phyloP scores from a whole-genome alignment of 768 basidiomycete genomes.

The Termitomyces eurrhizus region DNA sequence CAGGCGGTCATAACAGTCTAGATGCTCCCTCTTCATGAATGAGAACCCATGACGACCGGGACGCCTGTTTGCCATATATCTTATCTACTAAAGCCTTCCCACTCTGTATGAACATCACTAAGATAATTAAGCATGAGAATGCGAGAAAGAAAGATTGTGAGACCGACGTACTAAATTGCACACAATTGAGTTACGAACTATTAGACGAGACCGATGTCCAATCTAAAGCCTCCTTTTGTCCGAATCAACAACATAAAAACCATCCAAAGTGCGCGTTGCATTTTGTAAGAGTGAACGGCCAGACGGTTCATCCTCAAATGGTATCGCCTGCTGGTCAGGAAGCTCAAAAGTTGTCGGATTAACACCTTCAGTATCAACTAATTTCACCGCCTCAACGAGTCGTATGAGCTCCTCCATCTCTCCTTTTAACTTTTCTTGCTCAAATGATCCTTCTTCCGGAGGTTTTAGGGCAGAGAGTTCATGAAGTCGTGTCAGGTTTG shows the following conservation, averaged over 20 bases:
- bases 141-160: background rate
- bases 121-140: background rate
- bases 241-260: conserved; percentile 62
- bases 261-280: conserved; percentile 46
- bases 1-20: conserved; percentile 74
- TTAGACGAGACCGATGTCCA: background rate
- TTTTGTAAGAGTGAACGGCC: conserved; percentile 47
- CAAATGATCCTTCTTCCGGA: conserved; percentile 53
- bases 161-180: background rate
- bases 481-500: conserved; percentile 62
- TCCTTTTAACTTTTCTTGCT: conserved; percentile 45
- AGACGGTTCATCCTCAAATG: conserved; percentile 9
- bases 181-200: background rate
- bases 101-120: background rate
- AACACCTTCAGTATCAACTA: conserved; percentile 45
- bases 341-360: conserved; percentile 29
- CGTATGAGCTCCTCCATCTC: conserved; percentile 71
- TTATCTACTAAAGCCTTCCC: background rate
- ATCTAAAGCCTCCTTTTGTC: conserved; percentile 27
- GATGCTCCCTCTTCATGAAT: conserved; percentile 18
- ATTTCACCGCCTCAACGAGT: conserved; percentile 78
- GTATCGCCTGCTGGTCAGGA: conserved; percentile 22
- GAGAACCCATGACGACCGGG: background rate
- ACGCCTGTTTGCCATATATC: background rate
- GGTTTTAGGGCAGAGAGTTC: conserved; percentile 69